These are phyloP conservation scores for Fomitopsis pulvina DNA, from an alignment of 768 basidiomycete genomes.

Conservation along the genomic window DNA sequence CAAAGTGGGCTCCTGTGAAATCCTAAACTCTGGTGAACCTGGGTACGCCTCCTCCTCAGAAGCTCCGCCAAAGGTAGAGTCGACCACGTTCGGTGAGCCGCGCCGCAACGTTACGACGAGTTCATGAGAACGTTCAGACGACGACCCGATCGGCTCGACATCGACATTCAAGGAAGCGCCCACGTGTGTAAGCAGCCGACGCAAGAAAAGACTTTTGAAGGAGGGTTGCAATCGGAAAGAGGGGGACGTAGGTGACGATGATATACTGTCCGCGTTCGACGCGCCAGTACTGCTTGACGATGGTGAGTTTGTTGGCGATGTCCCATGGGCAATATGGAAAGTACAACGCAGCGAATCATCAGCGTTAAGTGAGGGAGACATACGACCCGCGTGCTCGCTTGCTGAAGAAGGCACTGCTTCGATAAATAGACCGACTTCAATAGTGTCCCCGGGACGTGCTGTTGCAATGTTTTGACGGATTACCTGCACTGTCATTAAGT, in stretches of 20 bases:
- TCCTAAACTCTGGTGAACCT: slow-evolving; percentile 40
- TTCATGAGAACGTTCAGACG: slow-evolving; percentile 54
- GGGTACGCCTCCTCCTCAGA: slow-evolving; percentile 43
- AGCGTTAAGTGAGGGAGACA: slow-evolving; percentile 15
- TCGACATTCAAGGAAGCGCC: slow-evolving; percentile 37
- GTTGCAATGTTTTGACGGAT: slow-evolving; percentile 75
- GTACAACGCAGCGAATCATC: slow-evolving; percentile 44
- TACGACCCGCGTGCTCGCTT: slow-evolving; percentile 1
- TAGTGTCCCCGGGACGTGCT: slow-evolving; percentile 66
- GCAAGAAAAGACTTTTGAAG: slow-evolving; percentile 49
- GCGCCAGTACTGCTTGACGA: slow-evolving; percentile 13
- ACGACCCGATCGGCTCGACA: slow-evolving; percentile 37
- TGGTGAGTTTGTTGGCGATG: slow-evolving; percentile 9
- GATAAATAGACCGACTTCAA: slow-evolving; percentile 78
- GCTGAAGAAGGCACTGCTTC: slow-evolving; percentile 20
- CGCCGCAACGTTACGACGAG: slow-evolving; percentile 58
- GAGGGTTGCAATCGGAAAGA: slow-evolving; percentile 30
- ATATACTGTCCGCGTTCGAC: background rate
- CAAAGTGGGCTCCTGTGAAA: slow-evolving; percentile 69
- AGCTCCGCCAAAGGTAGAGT: slow-evolving; percentile 31
- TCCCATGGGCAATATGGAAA: slow-evolving; percentile 53
- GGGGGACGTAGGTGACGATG: slow-evolving; percentile 4
- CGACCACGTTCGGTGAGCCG: slow-evolving; percentile 41
- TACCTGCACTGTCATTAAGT: slow-evolving; percentile 42
- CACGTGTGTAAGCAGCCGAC: slow-evolving; percentile 53